Base-by-base conservation (phyloP, 1,139 yeast species). In the Geotrichum phurueaensis region DNA sequence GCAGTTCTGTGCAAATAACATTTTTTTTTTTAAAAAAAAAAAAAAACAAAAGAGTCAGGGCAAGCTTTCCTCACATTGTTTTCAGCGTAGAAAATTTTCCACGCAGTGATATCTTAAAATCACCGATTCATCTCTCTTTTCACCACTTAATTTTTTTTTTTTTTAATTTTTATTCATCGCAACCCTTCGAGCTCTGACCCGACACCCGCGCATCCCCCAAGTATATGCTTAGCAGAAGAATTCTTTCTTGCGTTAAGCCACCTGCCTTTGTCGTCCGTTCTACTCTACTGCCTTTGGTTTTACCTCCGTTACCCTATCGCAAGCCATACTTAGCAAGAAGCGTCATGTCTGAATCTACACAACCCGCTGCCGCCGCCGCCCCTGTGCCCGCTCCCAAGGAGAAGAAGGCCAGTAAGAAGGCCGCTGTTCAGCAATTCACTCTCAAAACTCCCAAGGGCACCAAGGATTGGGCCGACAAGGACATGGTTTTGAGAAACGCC, bases 391-490 rank as follows among this genome's bases (percentile, higher is more conserved):
- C 58, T 43, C 53, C 57, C 29, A 47, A 36, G 22, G 48, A 57
- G 29, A 51, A 62, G 13, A 53, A 59, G 50, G 62, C 60, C 49
- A 55, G 51, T 31, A 53, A 63, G 59, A 62, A 62, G 57, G 65
- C 63, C 60, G 62, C 64, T 50, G 62, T 60, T 54, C 64, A 59
- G 49, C 84, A 80, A 66, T 89, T 88, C 73, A 82, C 87, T 64
- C 81, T 94, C 71, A 94, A 94, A 75, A 90, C 96, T 54, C 98
- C 99, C 60, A 94, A 92, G 75, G 99, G 99, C 66, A 94, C 99
- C 68, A 75, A 74, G 73, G 99, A 94, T 75, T 94, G 99, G 99
- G 88, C 96, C 66, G 99, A 94, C 69, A 88, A 88, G 74, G 99
- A 94, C 74, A 94, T 94, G 98, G 87, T 90, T 54, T 83, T 94